Evolutionary conservation across 768 basidiomycete species (phyloP).

Genomic region (Macrolepiota dolichaula): DNA sequence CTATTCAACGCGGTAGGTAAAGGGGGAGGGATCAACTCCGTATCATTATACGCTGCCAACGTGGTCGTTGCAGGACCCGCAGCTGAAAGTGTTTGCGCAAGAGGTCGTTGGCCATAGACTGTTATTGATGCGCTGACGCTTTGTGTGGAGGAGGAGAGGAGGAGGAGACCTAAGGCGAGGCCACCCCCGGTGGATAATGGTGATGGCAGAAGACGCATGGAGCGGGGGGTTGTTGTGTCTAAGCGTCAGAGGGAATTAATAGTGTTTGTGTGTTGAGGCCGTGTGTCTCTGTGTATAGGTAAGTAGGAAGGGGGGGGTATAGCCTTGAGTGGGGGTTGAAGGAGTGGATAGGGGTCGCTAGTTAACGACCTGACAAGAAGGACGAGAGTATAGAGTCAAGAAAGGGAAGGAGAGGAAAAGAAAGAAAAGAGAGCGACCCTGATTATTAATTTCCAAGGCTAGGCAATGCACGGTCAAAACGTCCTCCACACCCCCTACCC

Average conservation of each 20-base stretch:
- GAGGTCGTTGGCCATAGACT: constrained; percentile 29
- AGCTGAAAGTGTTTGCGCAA: constrained; percentile 18
- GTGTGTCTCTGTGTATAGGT: not conserved
- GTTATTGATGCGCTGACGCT: constrained; percentile 20
- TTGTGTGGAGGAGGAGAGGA: not conserved
- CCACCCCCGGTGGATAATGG: not conserved
- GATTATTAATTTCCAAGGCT: not conserved
- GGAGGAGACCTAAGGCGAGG: not conserved
- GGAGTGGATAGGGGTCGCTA: not conserved
- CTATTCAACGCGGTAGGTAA: constrained; percentile 41
- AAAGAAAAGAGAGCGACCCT: not conserved
- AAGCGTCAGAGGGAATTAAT: too few species aligned
- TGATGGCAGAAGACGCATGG: not conserved
- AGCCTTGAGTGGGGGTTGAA: not conserved
- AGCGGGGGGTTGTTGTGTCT: not conserved
- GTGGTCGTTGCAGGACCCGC: constrained; percentile 18
- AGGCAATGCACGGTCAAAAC: not conserved
- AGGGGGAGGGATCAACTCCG: constrained; percentile 45
- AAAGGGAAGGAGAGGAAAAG: not conserved
- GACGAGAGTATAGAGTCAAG: not conserved
- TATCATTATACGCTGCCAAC: constrained; percentile 51
- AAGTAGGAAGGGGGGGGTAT: not conserved
- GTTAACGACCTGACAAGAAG: not conserved
- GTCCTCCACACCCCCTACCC: not conserved
- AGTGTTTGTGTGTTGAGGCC: too few species aligned